A percentile compares a stretch with the other conserved stretches of the same genome.
Conservation (phyloP, 2,329 filamentous ascomycete species). For the Sodiomyces alkalinus region DNA sequence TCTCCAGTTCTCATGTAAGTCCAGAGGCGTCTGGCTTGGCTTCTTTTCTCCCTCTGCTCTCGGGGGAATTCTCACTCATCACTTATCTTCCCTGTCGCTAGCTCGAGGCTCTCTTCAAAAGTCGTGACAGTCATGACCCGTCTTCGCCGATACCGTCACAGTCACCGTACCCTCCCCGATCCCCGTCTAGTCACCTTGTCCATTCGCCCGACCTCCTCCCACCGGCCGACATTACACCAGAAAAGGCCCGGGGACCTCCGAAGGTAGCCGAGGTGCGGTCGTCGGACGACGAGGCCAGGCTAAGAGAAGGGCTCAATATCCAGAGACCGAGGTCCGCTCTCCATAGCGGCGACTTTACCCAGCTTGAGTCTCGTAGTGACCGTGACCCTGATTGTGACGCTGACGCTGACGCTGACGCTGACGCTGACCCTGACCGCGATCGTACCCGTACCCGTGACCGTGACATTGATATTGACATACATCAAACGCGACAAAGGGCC, state of each 20-base stretch:
- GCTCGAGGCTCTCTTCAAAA: conserved; percentile 22
- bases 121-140: too few species aligned
- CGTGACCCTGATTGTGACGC: too few species aligned
- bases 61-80: conserved; percentile 2
- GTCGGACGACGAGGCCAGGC: conserved; percentile 21
- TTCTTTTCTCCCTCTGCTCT: too few species aligned
- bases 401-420: too few species aligned
- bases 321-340: conserved; percentile 68
- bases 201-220: conserved; percentile 26
- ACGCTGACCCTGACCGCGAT: too few species aligned
- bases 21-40: neutral
- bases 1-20: conserved; percentile 46
- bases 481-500: too few species aligned
- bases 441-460: too few species aligned
- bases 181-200: too few species aligned
- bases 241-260: too few species aligned
- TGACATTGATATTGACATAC: too few species aligned
- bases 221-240: conserved; percentile 31
- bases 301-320: conserved; percentile 47
- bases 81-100: conserved; percentile 7
- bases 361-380: too few species aligned
- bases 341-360: conserved; percentile 52
- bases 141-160: conserved; percentile 16
- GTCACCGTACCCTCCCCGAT: conserved; percentile 20
- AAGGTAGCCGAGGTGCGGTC: conserved; percentile 12